phyloP scores from a whole-genome alignment of 345 rosid genomes.

The Carallia brachiata region DNA sequence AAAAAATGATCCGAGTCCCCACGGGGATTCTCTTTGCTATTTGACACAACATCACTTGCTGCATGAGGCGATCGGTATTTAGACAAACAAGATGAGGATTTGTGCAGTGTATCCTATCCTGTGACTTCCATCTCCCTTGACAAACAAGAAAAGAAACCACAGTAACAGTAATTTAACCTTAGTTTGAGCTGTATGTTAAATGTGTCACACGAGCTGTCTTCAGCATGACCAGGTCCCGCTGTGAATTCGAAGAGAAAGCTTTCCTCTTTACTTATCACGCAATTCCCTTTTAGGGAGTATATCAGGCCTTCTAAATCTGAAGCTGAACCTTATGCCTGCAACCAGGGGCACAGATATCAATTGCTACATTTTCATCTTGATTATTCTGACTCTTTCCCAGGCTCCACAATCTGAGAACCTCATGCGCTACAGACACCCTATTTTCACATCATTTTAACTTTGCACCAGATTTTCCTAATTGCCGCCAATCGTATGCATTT shows the following conservation, averaged over 20 bases:
- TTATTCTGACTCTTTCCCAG: no score
- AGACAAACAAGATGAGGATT: neutral
- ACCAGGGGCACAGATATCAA: neutral
- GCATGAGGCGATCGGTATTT: neutral
- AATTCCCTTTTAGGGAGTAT: conserved; percentile 73
- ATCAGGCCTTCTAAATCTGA: conserved; percentile 73
- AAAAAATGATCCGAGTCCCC: neutral
- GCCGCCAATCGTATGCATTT: no score
- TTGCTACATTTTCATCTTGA: neutral
- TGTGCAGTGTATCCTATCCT: neutral
- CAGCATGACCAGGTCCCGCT: neutral
- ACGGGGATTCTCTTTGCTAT: neutral
- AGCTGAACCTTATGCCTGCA: conserved; percentile 69
- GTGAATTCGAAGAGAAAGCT: neutral
- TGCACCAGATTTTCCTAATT: neutral
- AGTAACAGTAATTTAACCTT: conserved; percentile 1
- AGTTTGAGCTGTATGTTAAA: neutral
- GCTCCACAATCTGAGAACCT: no score
- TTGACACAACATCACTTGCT: neutral
- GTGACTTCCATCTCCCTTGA: conserved; percentile 3
- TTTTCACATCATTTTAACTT: neutral
- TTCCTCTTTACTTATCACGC: conserved; percentile 54
- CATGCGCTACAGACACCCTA: neutral
- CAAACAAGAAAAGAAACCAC: neutral
- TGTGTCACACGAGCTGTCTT: neutral